A percentile compares a stretch with the other conserved stretches of the same genome.
These are phyloP conservation scores for Phellopilus nigrolimitatus DNA, from an alignment of 1,284 basidiomycete genomes.

Conservation along the genomic window DNA sequence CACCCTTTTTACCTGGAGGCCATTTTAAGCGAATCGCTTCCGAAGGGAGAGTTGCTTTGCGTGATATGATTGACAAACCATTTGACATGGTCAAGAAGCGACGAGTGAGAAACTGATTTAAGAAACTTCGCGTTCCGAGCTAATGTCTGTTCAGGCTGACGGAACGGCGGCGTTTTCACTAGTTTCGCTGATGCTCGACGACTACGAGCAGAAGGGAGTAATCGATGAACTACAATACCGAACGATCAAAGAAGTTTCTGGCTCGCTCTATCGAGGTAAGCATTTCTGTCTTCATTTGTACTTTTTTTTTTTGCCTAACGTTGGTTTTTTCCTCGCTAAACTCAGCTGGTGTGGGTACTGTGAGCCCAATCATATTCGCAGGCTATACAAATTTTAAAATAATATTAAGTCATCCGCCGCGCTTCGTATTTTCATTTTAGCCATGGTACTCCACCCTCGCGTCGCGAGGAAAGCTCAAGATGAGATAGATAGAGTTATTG, in stretches of 20 bases:
- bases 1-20: constrained; percentile 12
- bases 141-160: not conserved
- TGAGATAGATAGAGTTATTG: constrained; percentile 28
- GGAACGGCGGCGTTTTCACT: constrained; percentile 10
- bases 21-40: constrained; percentile 9
- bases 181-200: constrained; percentile 13
- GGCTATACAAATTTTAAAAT: not conserved
- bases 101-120: not conserved
- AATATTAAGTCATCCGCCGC: constrained; percentile 17
- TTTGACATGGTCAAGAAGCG: constrained; percentile 9
- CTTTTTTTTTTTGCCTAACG: too few relatives aligned
- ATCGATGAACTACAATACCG: constrained; percentile 2
- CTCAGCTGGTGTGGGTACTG: constrained; percentile 13
- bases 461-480: constrained; percentile 25
- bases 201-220: constrained; percentile 5
- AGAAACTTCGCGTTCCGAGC: not conserved
- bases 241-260: constrained; percentile 16
- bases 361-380: not conserved
- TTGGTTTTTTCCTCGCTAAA: too few relatives aligned
- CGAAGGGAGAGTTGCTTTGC: constrained; percentile 1
- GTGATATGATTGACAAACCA: constrained; percentile 8
- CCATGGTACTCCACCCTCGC: constrained; percentile 27
- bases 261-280: constrained; percentile 13
- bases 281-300: not conserved
- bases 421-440: constrained; percentile 26